Base-by-base conservation (phyloP, 495 filamentous ascomycete species). In the Peziza echinospora region DNA sequence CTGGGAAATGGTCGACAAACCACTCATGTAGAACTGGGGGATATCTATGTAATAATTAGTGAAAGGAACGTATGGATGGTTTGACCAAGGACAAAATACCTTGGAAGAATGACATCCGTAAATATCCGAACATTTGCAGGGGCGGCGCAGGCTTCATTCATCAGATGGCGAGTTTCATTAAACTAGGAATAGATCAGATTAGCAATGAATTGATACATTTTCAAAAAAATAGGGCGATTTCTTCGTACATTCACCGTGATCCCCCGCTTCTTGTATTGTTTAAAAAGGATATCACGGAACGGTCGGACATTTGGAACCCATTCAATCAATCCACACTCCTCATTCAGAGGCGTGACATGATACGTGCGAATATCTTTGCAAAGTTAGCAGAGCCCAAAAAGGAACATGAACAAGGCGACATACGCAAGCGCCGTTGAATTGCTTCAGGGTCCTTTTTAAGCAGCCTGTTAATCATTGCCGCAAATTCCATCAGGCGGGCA, bases 301-400 rank as follows among this genome's bases (percentile, higher is more conserved):
- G 89, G 85, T 51, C 84, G 85, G 47, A 96, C 75, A 24, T 87
- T 85, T 52, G 94, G 84, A n/a, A 99, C 83, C 89, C 89, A 99
- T 64, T 99, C 85, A 52, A 99, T 93, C 43, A 92, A 75, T 49
- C 89, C 89, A 55, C 89, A 96, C 63, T 96, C 89, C 62, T 99
- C 89, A 57, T 94, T 96, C 41, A 99, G 64, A 9, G 89, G 89
- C 3, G 87, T 94, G 24, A 99, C 89, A 16, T 80, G 82, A 55
- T 99, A 96, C 3, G 89, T 96, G 61, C 84, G 85, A 62, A 99
- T 93, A 57, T 94, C 82, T 63, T 21, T n/a, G 41, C 41, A 43
- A 21, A 11, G 11, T 4, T 37, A n/a, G 41, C 5, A 21, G 10
- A 13, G 41, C 13, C 30, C 19, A 7, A 13, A 21, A 8, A 1